Base-by-base conservation (phyloP, 2,329 filamentous ascomycete genomes). In the Ophiostoma tasmaniense region DNA sequence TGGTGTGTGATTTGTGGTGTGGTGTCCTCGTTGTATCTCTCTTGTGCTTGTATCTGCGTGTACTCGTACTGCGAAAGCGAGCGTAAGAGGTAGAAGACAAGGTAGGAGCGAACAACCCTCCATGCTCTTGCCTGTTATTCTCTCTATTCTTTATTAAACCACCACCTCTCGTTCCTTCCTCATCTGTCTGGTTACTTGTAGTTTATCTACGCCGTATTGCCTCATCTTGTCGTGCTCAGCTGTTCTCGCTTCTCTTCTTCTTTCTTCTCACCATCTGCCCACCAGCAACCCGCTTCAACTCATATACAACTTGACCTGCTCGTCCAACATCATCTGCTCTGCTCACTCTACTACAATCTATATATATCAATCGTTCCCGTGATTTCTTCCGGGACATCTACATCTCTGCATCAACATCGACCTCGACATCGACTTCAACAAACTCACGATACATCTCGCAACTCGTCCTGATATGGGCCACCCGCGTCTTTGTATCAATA, bases 401-500 rank as follows among this genome's bases (percentile, higher is more conserved):
- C 50, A 55, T 55, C 50, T 25, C 22, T 45, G n/a, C 50, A 25
- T 25, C 50, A 22, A 25, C n/a, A 30, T 25, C 55, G 25, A 33
- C 55, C 55, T 30, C 55, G 25, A 61, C 3, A 14, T 30, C 55
- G 13, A 61, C 55, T 25, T 61, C 25, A 61, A 2, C 55, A 13
- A 17, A 61, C 61, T 33, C 22, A 20, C 25, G 66, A 45, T 45
- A 45, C 42, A 45, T 45, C 33, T 45, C 61, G 52, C 30, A 37
- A 66, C 61, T 22, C 62, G n/a, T 52, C 74, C 73, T 76, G 73
- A 71, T 75, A 77, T 77, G 74, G 74, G 69, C 69, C 69, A 25
- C 74, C 75, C 73, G 73, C 72, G 72, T 76, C 77, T 76, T 76
- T 77, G 80, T 80, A 80, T 80, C 78, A 78, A 78, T 71, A 73